Percentiles rank a stretch among this genome's conserved stretches.
These are phyloP conservation scores for Pyricularia sp. DNA, from an alignment of 2,329 filamentous ascomycete genomes.

Conservation along the genomic window DNA sequence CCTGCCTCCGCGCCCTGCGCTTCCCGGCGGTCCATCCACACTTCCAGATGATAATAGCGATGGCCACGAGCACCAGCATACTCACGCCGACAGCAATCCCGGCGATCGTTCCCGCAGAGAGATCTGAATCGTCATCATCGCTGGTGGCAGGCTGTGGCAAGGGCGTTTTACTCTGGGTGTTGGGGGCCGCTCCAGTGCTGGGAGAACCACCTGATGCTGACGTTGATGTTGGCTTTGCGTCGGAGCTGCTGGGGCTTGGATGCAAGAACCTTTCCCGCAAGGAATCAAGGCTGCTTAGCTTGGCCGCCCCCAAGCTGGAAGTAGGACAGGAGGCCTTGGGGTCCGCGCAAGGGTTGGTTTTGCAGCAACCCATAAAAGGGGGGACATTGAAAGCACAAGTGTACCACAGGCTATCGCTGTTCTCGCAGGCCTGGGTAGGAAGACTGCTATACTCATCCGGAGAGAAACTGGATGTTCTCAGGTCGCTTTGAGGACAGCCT, in stretches of 20 bases:
- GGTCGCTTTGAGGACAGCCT: conserved; percentile 17
- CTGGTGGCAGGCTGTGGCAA: not conserved
- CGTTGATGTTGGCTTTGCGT: not conserved
- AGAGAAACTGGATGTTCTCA: conserved; percentile 20
- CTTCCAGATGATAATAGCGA: conserved; percentile 11
- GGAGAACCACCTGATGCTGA: not conserved
- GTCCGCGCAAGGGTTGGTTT: conserved; percentile 17
- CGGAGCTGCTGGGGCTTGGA: not conserved
- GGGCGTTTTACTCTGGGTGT: not conserved
- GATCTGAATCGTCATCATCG: not conserved
- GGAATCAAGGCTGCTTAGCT: conserved; percentile 6
- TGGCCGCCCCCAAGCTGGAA: conserved; percentile 15
- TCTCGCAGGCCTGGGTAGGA: conserved; percentile 19
- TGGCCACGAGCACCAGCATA: conserved; percentile 9
- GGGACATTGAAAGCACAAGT: conserved; percentile 17
- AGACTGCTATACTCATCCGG: conserved; percentile 16
- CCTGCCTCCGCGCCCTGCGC: not conserved
- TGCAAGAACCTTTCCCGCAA: not conserved
- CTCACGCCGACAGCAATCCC: conserved; percentile 12
- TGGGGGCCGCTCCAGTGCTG: not conserved
- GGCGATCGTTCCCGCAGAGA: conserved; percentile 11
- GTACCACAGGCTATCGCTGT: conserved; percentile 16
- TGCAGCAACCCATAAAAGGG: conserved; percentile 25
- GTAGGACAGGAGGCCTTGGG: conserved; percentile 13
- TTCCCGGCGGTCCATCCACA: conserved; percentile 9